phyloP scores from a whole-genome alignment of 2,329 filamentous ascomycete genomes.

The Thielaviopsis musarum region DNA sequence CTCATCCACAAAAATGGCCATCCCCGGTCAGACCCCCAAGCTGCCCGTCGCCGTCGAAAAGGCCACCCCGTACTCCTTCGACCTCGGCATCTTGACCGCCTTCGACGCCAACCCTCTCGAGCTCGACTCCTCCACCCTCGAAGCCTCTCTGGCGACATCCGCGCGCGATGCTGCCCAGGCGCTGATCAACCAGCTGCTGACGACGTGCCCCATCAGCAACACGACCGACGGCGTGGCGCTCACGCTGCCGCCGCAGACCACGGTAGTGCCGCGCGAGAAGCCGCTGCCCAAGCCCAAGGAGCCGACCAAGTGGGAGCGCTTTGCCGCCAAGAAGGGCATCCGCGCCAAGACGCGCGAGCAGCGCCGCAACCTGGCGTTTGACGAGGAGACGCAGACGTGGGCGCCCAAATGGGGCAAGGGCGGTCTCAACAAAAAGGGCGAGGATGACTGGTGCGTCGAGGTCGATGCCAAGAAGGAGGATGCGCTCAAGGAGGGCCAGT shows the following conservation, averaged over 20 bases:
- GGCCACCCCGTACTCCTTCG: conserved; percentile 81
- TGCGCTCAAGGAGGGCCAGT: conserved; percentile 43
- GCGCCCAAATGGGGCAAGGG: conserved; percentile 91
- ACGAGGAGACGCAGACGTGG: conserved; percentile 76
- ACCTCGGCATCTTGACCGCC: conserved; percentile 73
- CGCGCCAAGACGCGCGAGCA: conserved; percentile 70
- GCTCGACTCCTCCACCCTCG: conserved; percentile 35
- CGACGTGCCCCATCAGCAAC: conserved; percentile 63
- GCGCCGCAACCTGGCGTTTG: conserved; percentile 58
- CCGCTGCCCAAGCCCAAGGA: conserved; percentile 66
- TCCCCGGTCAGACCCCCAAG: conserved; percentile 26
- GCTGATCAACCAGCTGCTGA: conserved; percentile 86
- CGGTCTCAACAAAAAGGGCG: conserved; percentile 69
- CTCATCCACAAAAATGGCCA: conserved; percentile 18
- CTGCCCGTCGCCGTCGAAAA: conserved; percentile 55
- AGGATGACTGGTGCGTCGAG: conserved; percentile 83
- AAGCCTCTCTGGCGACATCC: conserved; percentile 51
- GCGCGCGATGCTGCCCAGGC: conserved; percentile 84
- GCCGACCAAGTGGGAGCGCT: conserved; percentile 88
- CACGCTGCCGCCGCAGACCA: conserved; percentile 53
- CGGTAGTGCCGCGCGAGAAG: conserved; percentile 75
- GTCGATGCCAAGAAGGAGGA: conserved; percentile 62
- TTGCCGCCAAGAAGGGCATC: conserved; percentile 95
- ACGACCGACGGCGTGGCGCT: conserved; percentile 58
- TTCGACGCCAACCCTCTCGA: conserved; percentile 73